These are phyloP conservation scores for Cardiospermum halicacabum DNA, from an alignment of 345 rosid genomes.

Conservation along the genomic window DNA sequence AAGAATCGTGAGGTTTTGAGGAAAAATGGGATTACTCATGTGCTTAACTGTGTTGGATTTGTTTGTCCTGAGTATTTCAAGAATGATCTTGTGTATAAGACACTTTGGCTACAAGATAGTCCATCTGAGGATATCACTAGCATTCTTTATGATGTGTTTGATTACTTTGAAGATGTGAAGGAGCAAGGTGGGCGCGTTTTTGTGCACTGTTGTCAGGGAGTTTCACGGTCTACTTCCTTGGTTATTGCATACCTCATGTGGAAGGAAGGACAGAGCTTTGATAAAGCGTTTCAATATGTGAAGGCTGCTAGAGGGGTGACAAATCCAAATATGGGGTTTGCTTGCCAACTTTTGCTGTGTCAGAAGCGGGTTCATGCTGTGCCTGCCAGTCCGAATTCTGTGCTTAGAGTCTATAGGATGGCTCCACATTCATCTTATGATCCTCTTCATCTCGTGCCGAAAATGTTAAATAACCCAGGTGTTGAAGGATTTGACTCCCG, in stretches of 20 bases:
- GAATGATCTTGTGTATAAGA: constrained; percentile 66
- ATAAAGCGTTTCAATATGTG: constrained; percentile 65
- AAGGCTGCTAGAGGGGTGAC: constrained; percentile 73
- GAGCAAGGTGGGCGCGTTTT: constrained; percentile 64
- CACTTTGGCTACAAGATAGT: constrained; percentile 68
- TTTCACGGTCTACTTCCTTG: constrained; percentile 59
- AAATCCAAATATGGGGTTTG: constrained; percentile 72
- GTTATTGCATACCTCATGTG: constrained; percentile 80
- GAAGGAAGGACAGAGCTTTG: constrained; percentile 72
- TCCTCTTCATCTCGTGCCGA: constrained; percentile 73
- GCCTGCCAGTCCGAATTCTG: constrained; percentile 52
- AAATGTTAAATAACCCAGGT: constrained; percentile 43
- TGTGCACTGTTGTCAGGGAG: constrained; percentile 74
- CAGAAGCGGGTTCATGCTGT: constrained; percentile 70
- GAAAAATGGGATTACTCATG: constrained; percentile 68
- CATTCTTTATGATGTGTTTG: constrained; percentile 68
- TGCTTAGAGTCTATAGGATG: constrained; percentile 59
- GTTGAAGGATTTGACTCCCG: constrained; percentile 53
- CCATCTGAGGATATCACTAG: constrained; percentile 74
- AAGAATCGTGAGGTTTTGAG: constrained; percentile 54
- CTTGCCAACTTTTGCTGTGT: constrained; percentile 72
- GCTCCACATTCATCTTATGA: constrained; percentile 77
- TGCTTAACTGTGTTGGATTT: constrained; percentile 68
- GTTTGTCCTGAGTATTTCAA: constrained; percentile 75
- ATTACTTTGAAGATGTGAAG: constrained; percentile 73